Conservation (phyloP, 2,329 filamentous ascomycete species). For the Pseudopyrenochaeta lycopersici region DNA sequence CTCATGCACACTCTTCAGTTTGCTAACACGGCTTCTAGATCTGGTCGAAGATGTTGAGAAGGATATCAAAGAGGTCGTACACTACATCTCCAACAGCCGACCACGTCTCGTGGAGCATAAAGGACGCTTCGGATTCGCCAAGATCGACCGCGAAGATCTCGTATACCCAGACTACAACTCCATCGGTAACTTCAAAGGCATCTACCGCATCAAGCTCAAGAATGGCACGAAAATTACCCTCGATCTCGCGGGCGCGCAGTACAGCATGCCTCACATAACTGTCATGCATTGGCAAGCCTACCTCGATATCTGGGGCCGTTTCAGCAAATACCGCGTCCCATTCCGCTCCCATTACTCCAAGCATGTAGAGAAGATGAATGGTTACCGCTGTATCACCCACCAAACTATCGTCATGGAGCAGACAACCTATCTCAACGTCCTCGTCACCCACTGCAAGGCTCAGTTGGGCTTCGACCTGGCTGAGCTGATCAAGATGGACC, state of each 20-base stretch:
- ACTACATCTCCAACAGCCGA: slow-evolving; percentile 5
- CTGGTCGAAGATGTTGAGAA: slow-evolving; percentile 19
- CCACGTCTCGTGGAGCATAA: slow-evolving; percentile 11
- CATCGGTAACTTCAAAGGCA: slow-evolving; percentile 12
- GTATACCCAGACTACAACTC: slow-evolving; percentile 14
- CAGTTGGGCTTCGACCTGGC: slow-evolving; percentile 4
- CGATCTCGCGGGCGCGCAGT: slow-evolving; percentile 21
- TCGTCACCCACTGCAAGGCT: slow-evolving; percentile 6
- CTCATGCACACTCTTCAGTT: no score
- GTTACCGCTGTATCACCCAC: slow-evolving; percentile 12
- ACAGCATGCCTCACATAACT: slow-evolving; percentile 9
- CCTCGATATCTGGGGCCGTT: slow-evolving; percentile 6
- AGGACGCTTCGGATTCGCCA: slow-evolving; percentile 2
- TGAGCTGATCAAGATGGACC: slow-evolving; percentile 5
- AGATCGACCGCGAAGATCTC: slow-evolving; percentile 7
- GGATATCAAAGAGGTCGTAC: slow-evolving; percentile 22
- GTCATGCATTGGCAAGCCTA: slow-evolving; percentile 18
- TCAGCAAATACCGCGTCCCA: slow-evolving; percentile 15
- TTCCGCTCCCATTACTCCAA: slow-evolving; percentile 16
- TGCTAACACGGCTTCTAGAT: slow-evolving; percentile 11
- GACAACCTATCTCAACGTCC: slow-evolving; percentile 9
- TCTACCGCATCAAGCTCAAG: slow-evolving; percentile 25
- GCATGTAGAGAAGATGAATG: slow-evolving; percentile 10
- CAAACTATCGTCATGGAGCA: slow-evolving; percentile 17
- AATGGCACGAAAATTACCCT: slow-evolving; percentile 18